Conservation (phyloP, 331 rosid genomes). For the Acacia concinna region DNA sequence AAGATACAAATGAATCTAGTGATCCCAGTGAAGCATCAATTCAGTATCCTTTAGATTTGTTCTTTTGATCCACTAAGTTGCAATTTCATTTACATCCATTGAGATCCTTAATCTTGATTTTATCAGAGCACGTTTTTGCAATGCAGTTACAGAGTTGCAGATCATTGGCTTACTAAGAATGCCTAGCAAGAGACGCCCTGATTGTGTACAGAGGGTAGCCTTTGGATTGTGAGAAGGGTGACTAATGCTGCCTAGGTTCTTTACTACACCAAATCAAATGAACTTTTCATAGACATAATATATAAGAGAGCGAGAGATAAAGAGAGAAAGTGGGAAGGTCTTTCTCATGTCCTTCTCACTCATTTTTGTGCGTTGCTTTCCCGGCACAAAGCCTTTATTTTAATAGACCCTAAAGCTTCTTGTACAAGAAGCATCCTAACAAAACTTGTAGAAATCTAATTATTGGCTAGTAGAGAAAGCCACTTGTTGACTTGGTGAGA, state of each 20-base stretch:
- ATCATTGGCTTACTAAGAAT: conserved; percentile 82
- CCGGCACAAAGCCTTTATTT: no score
- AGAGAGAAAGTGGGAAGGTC: no score
- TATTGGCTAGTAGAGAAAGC: no score
- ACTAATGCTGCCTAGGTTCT: not conserved
- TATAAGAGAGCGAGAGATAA: no score
- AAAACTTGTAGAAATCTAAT: no score
- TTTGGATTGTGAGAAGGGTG: conserved; percentile 64
- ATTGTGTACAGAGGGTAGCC: conserved; percentile 82
- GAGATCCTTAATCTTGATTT: conserved; percentile 54
- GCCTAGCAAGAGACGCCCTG: conserved; percentile 90
- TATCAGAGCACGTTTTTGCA: conserved; percentile 87
- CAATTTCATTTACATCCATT: conserved; percentile 8
- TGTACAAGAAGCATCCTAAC: no score
- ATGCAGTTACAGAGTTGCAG: conserved; percentile 80
- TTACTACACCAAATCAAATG: conserved; percentile 2
- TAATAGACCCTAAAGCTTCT: no score
- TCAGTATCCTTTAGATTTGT: conserved; percentile 79
- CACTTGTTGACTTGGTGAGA: no score
- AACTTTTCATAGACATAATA: not conserved
- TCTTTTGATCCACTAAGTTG: not conserved
- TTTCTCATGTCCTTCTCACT: no score
- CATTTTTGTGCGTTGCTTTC: no score
- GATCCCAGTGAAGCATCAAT: conserved; percentile 67
- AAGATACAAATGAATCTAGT: conserved; percentile 46